A percentile compares a stretch with the other conserved stretches of the same genome.
Evolutionary conservation across 768 basidiomycete genomes (phyloP).

Genomic region (Suillus subaureus): DNA sequence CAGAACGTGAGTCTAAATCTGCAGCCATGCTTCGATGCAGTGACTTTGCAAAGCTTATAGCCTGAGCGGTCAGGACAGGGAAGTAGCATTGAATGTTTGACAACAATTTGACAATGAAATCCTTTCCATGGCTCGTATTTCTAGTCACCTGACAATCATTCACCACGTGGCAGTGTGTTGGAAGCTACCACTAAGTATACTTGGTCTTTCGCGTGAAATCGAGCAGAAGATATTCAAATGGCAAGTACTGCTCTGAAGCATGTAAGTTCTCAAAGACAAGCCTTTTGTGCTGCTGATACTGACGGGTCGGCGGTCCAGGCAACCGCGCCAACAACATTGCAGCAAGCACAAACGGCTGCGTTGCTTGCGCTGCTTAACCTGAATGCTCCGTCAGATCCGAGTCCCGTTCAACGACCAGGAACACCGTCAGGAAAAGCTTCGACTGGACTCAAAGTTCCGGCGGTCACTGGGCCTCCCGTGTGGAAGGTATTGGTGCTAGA

Average conservation of each 20-base stretch:
- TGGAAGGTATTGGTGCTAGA: constrained; percentile 98
- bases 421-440: constrained; percentile 38
- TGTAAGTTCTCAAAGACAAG: constrained; percentile 29
- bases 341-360: constrained; percentile 86
- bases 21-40: background rate
- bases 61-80: too few relatives aligned
- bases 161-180: constrained; percentile 12
- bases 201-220: background rate
- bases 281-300: constrained; percentile 16
- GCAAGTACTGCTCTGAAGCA: constrained; percentile 49
- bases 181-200: background rate
- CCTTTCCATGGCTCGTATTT: background rate
- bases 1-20: background rate
- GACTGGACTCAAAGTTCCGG: constrained; percentile 50
- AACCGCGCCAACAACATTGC: constrained; percentile 62
- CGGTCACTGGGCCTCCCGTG: constrained; percentile 70
- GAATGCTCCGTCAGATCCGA: constrained; percentile 39
- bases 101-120: background rate
- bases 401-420: constrained; percentile 19
- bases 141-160: constrained; percentile 7
- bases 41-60: background rate
- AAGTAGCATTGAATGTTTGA: too few relatives aligned
- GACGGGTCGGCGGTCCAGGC: constrained; percentile 36
- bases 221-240: constrained; percentile 30
- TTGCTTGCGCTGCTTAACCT: constrained; percentile 87